phyloP scores from a whole-genome alignment of 345 rosid species.

The Eucalyptus melliodora region DNA sequence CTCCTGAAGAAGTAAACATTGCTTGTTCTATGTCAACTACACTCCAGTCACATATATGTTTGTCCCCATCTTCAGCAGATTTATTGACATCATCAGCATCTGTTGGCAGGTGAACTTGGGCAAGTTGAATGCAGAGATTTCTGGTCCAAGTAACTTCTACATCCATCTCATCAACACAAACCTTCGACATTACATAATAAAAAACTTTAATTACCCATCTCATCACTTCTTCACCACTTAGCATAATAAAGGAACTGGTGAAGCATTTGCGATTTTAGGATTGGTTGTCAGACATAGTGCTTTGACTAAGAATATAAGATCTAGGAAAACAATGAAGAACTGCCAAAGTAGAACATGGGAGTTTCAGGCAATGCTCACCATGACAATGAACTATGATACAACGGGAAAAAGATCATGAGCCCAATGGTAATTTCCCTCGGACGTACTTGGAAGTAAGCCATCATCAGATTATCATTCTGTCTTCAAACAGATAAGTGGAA shows the following conservation, averaged over 20 bases:
- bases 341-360: neutral
- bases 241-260: neutral
- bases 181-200: constrained; percentile 12
- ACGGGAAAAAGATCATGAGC: neutral
- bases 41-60: constrained; percentile 60
- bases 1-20: constrained; percentile 89
- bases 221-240: neutral
- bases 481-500: neutral
- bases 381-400: rapidly evolving
- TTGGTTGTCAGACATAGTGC: neutral
- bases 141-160: constrained; percentile 74
- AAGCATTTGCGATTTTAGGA: neutral
- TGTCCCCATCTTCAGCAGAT: constrained; percentile 31
- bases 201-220: neutral
- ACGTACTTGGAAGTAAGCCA: rapidly evolving
- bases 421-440: neutral
- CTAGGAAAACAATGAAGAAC: neutral
- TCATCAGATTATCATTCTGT: neutral
- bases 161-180: constrained; percentile 87
- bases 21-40: constrained; percentile 91
- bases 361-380: neutral
- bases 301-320: neutral
- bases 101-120: constrained; percentile 28
- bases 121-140: constrained; percentile 52
- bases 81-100: constrained; percentile 17